phyloP scores from a whole-genome alignment of 2,329 filamentous ascomycete genomes.

The Teratosphaeria gauchensis region DNA sequence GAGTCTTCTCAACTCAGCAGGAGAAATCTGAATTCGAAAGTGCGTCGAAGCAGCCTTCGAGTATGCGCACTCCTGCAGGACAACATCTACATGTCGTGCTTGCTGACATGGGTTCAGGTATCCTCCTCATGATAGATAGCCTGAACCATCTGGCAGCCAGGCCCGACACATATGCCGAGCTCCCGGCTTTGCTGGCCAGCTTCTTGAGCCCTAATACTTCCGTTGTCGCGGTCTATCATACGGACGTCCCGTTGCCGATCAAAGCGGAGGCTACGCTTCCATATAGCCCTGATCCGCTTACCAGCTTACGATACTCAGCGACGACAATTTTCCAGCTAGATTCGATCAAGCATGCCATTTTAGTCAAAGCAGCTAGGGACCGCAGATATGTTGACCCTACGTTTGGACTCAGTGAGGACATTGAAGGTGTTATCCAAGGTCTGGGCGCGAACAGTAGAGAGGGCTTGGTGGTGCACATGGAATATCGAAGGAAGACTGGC shows the following conservation, averaged over 20 bases:
- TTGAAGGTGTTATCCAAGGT: conserved; percentile 69
- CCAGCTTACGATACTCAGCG: conserved; percentile 71
- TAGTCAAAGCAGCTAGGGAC: conserved; percentile 64
- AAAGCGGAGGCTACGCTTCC: conserved; percentile 21
- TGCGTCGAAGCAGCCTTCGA: not conserved
- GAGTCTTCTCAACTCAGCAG: not conserved
- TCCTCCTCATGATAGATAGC: conserved; percentile 69
- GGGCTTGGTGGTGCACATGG: conserved; percentile 70
- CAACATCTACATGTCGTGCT: not conserved
- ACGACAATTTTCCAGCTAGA: conserved; percentile 71
- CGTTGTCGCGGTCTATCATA: conserved; percentile 72
- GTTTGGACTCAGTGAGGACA: conserved; percentile 67
- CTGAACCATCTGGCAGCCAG: conserved; percentile 54
- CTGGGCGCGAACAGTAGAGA: conserved; percentile 43
- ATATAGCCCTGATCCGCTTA: conserved; percentile 60
- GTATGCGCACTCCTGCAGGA: not conserved
- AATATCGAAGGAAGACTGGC: conserved; percentile 75
- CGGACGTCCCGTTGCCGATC: conserved; percentile 56
- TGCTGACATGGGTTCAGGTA: conserved; percentile 42
- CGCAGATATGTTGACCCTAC: conserved; percentile 64
- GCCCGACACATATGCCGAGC: conserved; percentile 38
- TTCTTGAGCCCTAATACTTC: conserved; percentile 58
- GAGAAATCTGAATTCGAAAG: not conserved
- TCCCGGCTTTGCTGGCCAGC: conserved; percentile 61
- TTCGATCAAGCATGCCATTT: conserved; percentile 64